phyloP scores from a whole-genome alignment of 2,329 filamentous ascomycete genomes.

The Paraphaeosphaeria sporulosa region DNA sequence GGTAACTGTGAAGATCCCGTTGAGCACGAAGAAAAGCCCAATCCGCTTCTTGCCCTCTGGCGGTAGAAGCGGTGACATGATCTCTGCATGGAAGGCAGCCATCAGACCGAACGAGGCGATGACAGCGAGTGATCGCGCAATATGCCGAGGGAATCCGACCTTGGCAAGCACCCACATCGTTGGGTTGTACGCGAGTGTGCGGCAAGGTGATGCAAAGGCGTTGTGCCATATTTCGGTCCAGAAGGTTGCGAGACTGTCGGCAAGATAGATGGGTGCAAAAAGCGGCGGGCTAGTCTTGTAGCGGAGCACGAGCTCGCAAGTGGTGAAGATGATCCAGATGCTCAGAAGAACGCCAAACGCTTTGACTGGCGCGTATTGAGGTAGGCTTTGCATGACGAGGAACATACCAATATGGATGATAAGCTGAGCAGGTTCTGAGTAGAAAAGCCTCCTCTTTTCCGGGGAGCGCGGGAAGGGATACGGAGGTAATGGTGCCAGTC shows the following conservation, averaged over 20 bases:
- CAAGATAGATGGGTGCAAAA: constrained; percentile 51
- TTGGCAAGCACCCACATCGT: constrained; percentile 42
- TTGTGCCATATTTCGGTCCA: constrained; percentile 57
- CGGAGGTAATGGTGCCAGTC: constrained; percentile 34
- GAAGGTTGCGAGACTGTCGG: constrained; percentile 37
- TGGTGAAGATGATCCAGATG: constrained; percentile 54
- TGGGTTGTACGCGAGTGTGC: constrained; percentile 50
- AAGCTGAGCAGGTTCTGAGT: constrained; percentile 48
- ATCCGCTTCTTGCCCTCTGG: constrained; percentile 43
- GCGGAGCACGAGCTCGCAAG: constrained; percentile 46
- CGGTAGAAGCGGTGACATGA: constrained; percentile 45
- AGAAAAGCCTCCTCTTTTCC: constrained; percentile 45
- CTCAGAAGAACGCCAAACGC: constrained; percentile 50
- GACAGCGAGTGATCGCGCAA: constrained; percentile 47
- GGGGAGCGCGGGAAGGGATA: constrained; percentile 47
- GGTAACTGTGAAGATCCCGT: constrained; percentile 47
- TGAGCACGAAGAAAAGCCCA: constrained; percentile 50
- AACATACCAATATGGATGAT: constrained; percentile 46
- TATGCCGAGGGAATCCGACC: constrained; percentile 37
- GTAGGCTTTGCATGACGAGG: constrained; percentile 44
- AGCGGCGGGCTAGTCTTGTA: constrained; percentile 48
- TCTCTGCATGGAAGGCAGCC: constrained; percentile 52
- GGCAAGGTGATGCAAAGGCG: constrained; percentile 51
- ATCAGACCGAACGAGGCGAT: constrained; percentile 50
- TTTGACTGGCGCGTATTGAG: constrained; percentile 47